Conservation (phyloP, 768 basidiomycete species). For the Xerocomus potaroensis region DNA sequence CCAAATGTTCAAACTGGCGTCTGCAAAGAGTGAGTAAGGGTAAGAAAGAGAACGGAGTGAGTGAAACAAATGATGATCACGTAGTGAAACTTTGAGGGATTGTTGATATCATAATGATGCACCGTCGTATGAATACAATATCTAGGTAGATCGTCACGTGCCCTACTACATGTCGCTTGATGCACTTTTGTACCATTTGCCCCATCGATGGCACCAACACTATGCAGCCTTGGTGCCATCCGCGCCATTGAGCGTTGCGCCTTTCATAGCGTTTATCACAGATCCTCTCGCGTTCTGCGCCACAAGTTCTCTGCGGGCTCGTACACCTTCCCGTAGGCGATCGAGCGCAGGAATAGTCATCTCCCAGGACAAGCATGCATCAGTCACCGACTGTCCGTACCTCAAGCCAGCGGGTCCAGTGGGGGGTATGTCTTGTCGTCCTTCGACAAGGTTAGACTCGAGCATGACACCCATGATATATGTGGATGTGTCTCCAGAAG, state of each 20-base stretch:
- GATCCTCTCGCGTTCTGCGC: conserved; percentile 29
- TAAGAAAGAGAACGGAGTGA: not conserved
- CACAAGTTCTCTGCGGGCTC: conserved; percentile 58
- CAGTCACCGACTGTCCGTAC: conserved; percentile 86
- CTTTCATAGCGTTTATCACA: no score
- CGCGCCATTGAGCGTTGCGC: conserved; percentile 10
- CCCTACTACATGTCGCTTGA: not conserved
- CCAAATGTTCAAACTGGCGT: not conserved
- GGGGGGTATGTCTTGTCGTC: conserved; percentile 78
- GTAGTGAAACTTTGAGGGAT: no score
- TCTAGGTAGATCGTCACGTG: not conserved
- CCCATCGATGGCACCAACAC: conserved; percentile 17
- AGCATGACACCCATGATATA: conserved; percentile 94
- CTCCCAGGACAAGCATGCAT: conserved; percentile 90
- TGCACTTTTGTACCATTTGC: conserved; percentile 14
- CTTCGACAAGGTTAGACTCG: conserved; percentile 86
- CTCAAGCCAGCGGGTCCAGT: conserved; percentile 67
- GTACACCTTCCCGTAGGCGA: conserved; percentile 83
- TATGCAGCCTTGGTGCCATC: conserved; percentile 12
- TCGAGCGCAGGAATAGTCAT: conserved; percentile 79
- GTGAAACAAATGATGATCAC: not conserved
- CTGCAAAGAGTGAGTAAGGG: not conserved
- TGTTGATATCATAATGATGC: conserved; percentile 6
- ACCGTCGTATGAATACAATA: not conserved
- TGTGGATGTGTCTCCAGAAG: conserved; percentile 62